Percentiles rank a stretch among this genome's conserved stretches.
phyloP scores from a whole-genome alignment of 306 rosid genomes.

The Urtica urens region DNA sequence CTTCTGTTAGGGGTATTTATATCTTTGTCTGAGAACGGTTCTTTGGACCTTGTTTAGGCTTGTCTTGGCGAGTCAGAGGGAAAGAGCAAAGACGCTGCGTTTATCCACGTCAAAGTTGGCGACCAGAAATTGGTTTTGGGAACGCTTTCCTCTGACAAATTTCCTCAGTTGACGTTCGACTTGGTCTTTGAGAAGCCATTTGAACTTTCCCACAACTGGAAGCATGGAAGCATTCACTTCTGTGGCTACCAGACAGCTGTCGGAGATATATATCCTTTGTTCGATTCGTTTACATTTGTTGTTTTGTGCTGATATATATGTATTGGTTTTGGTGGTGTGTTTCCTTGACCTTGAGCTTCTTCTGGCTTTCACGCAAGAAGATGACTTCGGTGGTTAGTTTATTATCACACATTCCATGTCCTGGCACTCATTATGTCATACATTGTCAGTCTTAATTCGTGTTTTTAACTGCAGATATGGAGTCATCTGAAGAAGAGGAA shows the following conservation, averaged over 20 bases:
- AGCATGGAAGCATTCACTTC: constrained; percentile 50
- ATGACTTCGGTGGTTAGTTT: not conserved
- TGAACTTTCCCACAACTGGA: constrained; percentile 71
- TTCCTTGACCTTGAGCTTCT: not conserved
- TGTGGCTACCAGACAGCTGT: constrained; percentile 46
- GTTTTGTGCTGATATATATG: not conserved
- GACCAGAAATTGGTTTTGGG: constrained; percentile 66
- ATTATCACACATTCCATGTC: no score
- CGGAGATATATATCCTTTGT: constrained; percentile 50
- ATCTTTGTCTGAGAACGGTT: not conserved
- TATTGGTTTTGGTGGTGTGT: not conserved
- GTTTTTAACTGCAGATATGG: constrained; percentile 17
- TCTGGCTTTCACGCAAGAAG: not conserved
- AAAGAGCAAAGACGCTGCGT: constrained; percentile 35
- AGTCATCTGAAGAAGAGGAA: constrained; percentile 22
- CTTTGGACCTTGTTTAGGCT: constrained; percentile 33
- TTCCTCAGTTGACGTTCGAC: constrained; percentile 62
- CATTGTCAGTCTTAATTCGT: not conserved
- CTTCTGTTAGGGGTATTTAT: not conserved
- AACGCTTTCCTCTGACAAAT: constrained; percentile 40
- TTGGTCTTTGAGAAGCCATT: constrained; percentile 71
- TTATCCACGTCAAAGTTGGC: constrained; percentile 36
- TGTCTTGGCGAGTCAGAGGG: constrained; percentile 63
- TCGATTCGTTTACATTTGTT: not conserved
- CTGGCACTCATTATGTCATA: no score